Conservation (phyloP, 306 rosid genomes). For the Rosa lucieae region DNA sequence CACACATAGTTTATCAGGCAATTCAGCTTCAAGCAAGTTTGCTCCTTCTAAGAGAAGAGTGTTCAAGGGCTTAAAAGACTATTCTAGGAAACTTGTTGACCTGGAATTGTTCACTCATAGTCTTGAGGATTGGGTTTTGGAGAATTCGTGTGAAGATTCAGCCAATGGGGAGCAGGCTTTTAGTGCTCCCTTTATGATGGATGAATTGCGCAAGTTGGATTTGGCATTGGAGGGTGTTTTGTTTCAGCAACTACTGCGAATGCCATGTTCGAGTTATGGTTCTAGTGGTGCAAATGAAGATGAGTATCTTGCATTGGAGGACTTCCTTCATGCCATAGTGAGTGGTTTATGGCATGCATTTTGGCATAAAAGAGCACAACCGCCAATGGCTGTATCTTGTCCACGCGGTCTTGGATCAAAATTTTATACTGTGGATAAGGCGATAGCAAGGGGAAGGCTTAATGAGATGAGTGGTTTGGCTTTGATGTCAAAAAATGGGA, state of each 20-base stretch:
- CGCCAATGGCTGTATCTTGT: slow-evolving; percentile 75
- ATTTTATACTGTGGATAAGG: slow-evolving; percentile 73
- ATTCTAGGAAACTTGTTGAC: slow-evolving; percentile 68
- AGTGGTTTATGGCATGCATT: slow-evolving; percentile 89
- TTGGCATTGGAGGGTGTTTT: slow-evolving; percentile 80
- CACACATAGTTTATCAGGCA: slow-evolving; percentile 53
- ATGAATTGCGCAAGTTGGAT: slow-evolving; percentile 81
- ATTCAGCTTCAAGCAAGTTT: slow-evolving; percentile 60
- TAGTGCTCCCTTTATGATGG: slow-evolving; percentile 60
- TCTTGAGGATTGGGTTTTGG: slow-evolving; percentile 76
- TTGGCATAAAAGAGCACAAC: slow-evolving; percentile 82
- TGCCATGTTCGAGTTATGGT: slow-evolving; percentile 53
- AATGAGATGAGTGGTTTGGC: slow-evolving; percentile 71
- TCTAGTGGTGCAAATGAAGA: slow-evolving; percentile 57
- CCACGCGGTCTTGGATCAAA: slow-evolving; percentile 72
- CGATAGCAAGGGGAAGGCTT: slow-evolving; percentile 72
- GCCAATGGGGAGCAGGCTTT: slow-evolving; percentile 48
- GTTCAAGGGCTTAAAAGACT: slow-evolving; percentile 70
- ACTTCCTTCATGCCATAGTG: slow-evolving; percentile 71
- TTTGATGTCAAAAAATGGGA: slow-evolving; percentile 57
- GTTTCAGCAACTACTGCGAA: slow-evolving; percentile 83
- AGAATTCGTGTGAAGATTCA: slow-evolving; percentile 52
- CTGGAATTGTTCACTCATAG: slow-evolving; percentile 54
- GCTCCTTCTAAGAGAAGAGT: slow-evolving; percentile 61
- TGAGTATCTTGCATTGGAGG: slow-evolving; percentile 76